Base-by-base conservation (phyloP, 2,329 filamentous ascomycete species). In the Emergomyces orientalis region DNA sequence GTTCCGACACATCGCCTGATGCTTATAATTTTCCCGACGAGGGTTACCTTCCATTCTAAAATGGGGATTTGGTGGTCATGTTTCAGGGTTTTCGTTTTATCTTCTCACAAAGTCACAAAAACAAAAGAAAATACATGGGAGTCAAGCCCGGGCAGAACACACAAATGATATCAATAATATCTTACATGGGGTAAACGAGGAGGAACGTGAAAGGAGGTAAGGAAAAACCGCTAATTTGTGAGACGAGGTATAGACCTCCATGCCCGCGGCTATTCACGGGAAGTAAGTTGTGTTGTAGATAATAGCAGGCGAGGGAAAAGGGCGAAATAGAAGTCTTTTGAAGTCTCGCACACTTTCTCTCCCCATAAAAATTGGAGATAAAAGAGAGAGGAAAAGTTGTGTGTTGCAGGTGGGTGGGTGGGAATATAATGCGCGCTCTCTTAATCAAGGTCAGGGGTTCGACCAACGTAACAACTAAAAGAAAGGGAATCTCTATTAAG, bases 401-500 rank as follows among this genome's bases (percentile, higher is more conserved):
- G 27, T 54, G 51, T 8, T 25, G 25, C 13, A 9, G 3, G 54
- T 39, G 19, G 3, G 52, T 34, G 54, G 7, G 54, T 22, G 27
- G 27, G 32, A 2, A 39, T 22, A 56, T 37, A 3, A 55, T 56
- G 39, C 39, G 54, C 32, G 7, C 19, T 37, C n/a, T 25, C 25
- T 9, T 41, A 25, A 34, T 17, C 34, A 55, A 56, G 32, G 39
- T 3, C 17, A n/a, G 14, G 7, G 32, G 60, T 30, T 34, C 32
- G 52, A 58, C 32, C 25, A 45, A 39, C 37, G 25, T 32, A 30
- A 47, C 41, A 45, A 39, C 9, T 22, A 41, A 52, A 47, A 25
- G 22, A 60, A 54, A 59, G n/a, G 22, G 37, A 43, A 41, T 63
- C 58, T 30, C 34, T 52, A 30, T 49, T 59, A 51, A 51, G 13